Evolutionary conservation across 2,329 filamentous ascomycete species (phyloP), one percentile per base, ranked within the genome.

Genomic region (Thielaviopsis punctulata): DNA sequence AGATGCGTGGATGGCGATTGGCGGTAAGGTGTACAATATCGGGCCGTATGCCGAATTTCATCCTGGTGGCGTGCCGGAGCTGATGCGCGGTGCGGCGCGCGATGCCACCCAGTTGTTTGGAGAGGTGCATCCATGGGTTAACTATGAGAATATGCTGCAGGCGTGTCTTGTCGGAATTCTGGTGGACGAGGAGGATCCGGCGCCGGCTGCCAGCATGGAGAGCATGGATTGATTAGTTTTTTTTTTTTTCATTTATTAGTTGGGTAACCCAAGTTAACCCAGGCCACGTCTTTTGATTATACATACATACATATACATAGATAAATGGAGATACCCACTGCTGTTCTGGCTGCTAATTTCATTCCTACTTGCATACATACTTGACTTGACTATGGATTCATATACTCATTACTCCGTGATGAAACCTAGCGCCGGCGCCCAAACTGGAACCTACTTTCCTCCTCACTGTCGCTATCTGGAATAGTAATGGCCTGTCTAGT

Each of bases 1-100:
- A 56, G 86, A 94, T 60, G 87, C 89, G 0, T 98, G 92, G 92
- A 93, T 84, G 55, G 85, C 80, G 1, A 82, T 94, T 56, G 83
- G 86, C 55, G 89, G 90, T 1, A 84, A 85, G 61, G 90, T 96
- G 24, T 98, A 96, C 68, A 96, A 96, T 62, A 82, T 98, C 54
- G 83, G 82, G 0, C 87, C 90, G 0, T 98, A 96, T 63, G 64
- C 88, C 33, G 80, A 84, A 1, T 98, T 88, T 63, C 92, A 98
- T 64, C 92, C 92, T 0, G 92, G 92, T 21, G 92, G 86, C 8
- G 77, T 82, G 59, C 78, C 79, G 4, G 85, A 93, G 67, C 65
- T 92, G 56, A 66, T 84, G 64, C 69, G 77, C 27, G 73, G 71
- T 30, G 80, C 80, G 0, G 80, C 72, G 0, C 67, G 72, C 53